phyloP scores from a whole-genome alignment of 495 filamentous ascomycete genomes.

The Aspergillus conjunctus region DNA sequence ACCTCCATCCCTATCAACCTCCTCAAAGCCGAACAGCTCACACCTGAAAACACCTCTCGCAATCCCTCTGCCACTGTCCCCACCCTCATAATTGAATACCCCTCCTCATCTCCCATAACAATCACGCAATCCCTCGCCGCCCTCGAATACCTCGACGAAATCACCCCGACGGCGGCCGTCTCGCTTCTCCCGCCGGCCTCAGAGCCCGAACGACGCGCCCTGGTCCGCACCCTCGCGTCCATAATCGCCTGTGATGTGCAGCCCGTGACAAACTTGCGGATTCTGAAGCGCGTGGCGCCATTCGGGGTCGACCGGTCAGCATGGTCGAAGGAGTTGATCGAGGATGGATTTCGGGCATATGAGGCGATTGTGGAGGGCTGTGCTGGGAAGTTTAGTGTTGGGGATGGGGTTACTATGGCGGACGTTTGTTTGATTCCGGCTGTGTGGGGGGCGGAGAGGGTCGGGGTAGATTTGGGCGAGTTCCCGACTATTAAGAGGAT shows the following conservation, averaged over 20 bases:
- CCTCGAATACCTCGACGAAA: conserved; percentile 57
- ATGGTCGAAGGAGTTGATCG: conserved; percentile 44
- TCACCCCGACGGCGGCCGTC: conserved; percentile 30
- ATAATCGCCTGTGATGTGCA: conserved; percentile 56
- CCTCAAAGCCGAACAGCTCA: conserved; percentile 44
- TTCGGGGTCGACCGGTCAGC: conserved; percentile 39
- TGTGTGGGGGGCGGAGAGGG: conserved; percentile 52
- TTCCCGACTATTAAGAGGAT: conserved; percentile 45
- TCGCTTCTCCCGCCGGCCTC: conserved; percentile 39
- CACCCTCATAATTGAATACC: conserved; percentile 42
- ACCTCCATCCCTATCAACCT: conserved; percentile 48
- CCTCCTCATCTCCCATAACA: conserved; percentile 28
- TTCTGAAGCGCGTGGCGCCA: conserved; percentile 44
- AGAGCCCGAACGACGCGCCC: conserved; percentile 36
- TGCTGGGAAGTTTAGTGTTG: conserved; percentile 52
- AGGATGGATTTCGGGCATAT: conserved; percentile 51
- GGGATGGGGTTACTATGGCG: conserved; percentile 52
- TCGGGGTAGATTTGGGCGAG: conserved; percentile 45
- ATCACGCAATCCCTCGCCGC: conserved; percentile 56
- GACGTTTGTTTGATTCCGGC: conserved; percentile 57
- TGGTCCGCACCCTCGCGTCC: conserved; percentile 43
- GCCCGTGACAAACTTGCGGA: conserved; percentile 51
- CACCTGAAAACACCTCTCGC: conserved; percentile 34
- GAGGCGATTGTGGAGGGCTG: conserved; percentile 37
- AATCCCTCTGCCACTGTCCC: conserved; percentile 56